Evolutionary conservation across 2,329 filamentous ascomycete species (phyloP).

Genomic region (Penicillium sp.): DNA sequence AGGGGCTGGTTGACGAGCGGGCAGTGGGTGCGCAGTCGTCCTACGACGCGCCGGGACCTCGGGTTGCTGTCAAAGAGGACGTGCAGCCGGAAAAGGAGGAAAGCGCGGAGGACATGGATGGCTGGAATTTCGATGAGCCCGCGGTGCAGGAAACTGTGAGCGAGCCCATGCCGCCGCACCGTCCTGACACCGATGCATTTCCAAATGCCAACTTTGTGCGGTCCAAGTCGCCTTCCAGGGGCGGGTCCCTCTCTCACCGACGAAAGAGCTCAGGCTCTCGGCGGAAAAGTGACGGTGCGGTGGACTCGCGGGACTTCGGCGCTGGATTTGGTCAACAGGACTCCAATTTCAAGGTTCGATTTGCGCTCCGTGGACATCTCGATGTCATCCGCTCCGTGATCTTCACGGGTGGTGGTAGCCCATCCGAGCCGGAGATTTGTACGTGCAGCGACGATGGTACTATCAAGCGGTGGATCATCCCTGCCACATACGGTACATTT

Average conservation of each 20-base stretch:
- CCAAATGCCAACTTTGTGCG: slow-evolving; percentile 74
- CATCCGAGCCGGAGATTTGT: slow-evolving; percentile 93
- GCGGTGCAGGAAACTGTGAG: slow-evolving; percentile 51
- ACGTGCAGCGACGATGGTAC: slow-evolving; percentile 93
- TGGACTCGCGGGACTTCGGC: slow-evolving; percentile 57
- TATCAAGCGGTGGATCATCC: slow-evolving; percentile 95
- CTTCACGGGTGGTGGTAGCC: slow-evolving; percentile 93
- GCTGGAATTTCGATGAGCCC: slow-evolving; percentile 90
- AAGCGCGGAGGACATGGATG: slow-evolving; percentile 63
- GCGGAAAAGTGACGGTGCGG: slow-evolving; percentile 60
- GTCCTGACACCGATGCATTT: slow-evolving; percentile 85
- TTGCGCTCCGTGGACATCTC: slow-evolving; percentile 86
- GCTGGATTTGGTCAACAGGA: slow-evolving; percentile 52
- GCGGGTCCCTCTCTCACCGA: slow-evolving; percentile 65
- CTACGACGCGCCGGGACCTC: slow-evolving; percentile 59
- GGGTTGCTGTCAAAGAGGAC: slow-evolving; percentile 48
- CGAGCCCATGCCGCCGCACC: slow-evolving; percentile 53
- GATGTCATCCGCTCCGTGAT: slow-evolving; percentile 93
- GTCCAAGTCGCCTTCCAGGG: slow-evolving; percentile 74
- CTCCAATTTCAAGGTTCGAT: slow-evolving; percentile 85
- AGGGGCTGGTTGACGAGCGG: slow-evolving; percentile 51
- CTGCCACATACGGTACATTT: slow-evolving; percentile 69
- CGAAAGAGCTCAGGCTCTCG: slow-evolving; percentile 78
- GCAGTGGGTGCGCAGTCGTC: slow-evolving; percentile 58
- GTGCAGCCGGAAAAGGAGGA: slow-evolving; percentile 36